Conservation (phyloP, 306 rosid species). For the Arachis hypogaea region DNA sequence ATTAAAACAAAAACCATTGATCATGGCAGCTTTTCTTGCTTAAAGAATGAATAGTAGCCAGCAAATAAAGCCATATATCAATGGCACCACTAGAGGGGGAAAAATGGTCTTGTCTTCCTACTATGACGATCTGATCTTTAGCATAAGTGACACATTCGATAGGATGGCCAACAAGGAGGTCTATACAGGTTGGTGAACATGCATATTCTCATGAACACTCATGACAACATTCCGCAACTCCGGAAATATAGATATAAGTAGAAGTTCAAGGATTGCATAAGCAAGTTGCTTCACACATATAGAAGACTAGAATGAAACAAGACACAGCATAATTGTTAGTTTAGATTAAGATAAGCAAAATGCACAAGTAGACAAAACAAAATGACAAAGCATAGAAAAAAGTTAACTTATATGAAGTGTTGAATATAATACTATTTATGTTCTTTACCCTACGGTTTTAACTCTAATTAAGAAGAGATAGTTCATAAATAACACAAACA, state of each 20-base stretch:
- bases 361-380: neutral
- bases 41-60: constrained; percentile 7
- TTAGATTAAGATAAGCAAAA: constrained; percentile 16
- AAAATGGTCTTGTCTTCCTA: constrained; percentile 23
- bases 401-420: too few relatives aligned
- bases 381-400: constrained; percentile 6
- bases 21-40: constrained; percentile 8
- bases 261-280: constrained; percentile 73
- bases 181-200: constrained; percentile 64
- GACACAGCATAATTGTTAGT: constrained; percentile 17
- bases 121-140: constrained; percentile 28
- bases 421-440: too few relatives aligned
- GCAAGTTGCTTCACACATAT: constrained; percentile 93
- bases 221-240: constrained; percentile 70
- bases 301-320: constrained; percentile 63
- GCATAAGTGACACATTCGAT: constrained; percentile 34
- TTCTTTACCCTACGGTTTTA: too few relatives aligned
- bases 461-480: too few relatives aligned
- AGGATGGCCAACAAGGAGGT: neutral
- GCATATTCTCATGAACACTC: constrained; percentile 68
- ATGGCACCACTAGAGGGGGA: constrained; percentile 7
- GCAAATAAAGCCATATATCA: neutral
- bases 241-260: constrained; percentile 83
- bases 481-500: neutral
- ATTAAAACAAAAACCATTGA: neutral